phyloP scores from a whole-genome alignment of 106 monocot species.

The Vanilla planifolia region DNA sequence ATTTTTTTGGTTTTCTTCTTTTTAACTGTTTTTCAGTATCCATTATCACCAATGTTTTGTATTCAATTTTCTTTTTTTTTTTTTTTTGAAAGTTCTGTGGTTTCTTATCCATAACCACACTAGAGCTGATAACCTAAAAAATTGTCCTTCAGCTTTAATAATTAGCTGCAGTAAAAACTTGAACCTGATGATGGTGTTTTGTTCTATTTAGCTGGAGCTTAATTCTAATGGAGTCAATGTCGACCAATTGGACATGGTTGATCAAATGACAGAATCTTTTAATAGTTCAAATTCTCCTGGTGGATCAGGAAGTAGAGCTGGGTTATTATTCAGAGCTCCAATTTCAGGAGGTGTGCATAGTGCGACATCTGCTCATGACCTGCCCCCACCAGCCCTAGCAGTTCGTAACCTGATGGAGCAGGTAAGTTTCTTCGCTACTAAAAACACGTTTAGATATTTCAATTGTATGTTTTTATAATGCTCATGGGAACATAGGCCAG shows the following conservation, averaged over 20 bases:
- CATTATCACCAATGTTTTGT: not conserved
- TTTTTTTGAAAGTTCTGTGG: not conserved
- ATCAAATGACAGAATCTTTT: not conserved
- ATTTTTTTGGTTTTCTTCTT: too few species aligned
- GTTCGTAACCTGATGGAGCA: slow-evolving; percentile 85
- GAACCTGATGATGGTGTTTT: not conserved
- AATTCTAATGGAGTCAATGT: not conserved
- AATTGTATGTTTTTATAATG: not conserved
- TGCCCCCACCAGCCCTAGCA: slow-evolving; percentile 67
- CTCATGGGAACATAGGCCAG: slow-evolving; percentile 39
- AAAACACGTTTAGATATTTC: not conserved
- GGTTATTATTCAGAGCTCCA: slow-evolving; percentile 61
- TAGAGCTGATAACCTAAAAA: not conserved
- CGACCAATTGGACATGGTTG: not conserved
- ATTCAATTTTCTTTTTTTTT: not conserved
- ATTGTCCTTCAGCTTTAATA: not conserved
- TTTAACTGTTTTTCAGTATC: too few species aligned
- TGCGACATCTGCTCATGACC: slow-evolving; percentile 68
- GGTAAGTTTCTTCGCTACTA: slow-evolving; percentile 12
- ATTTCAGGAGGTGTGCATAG: slow-evolving; percentile 79
- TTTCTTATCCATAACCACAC: not conserved
- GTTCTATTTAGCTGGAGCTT: not conserved
- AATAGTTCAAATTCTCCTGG: slow-evolving; percentile 12
- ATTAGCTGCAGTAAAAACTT: not conserved
- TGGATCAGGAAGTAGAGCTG: slow-evolving; percentile 40